A percentile compares a stretch with the other conserved stretches of the same genome.
These are phyloP conservation scores for Colletotrichum australisinense DNA, from an alignment of 2,329 filamentous ascomycete genomes.

Conservation along the genomic window DNA sequence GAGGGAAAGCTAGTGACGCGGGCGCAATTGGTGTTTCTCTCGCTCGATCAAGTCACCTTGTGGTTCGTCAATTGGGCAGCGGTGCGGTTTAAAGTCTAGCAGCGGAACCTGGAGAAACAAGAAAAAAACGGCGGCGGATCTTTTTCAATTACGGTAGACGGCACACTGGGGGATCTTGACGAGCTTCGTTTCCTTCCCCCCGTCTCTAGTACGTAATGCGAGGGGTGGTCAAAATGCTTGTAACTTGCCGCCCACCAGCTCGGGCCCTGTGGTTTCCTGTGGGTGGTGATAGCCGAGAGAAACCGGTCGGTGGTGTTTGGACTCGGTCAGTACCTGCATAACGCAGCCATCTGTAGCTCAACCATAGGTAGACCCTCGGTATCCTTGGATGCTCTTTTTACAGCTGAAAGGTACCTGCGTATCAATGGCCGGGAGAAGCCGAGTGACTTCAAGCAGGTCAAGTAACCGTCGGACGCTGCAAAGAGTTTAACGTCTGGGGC, in stretches of 20 bases:
- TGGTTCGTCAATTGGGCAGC: slow-evolving; percentile 9
- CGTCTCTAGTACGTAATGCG: slow-evolving; percentile 30
- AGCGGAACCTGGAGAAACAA: neutral
- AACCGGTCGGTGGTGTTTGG: slow-evolving; percentile 17
- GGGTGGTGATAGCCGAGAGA: slow-evolving; percentile 37
- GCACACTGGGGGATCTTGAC: neutral
- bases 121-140: slow-evolving; percentile 10
- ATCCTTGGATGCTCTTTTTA: slow-evolving; percentile 9
- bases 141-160: neutral
- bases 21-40: slow-evolving; percentile 6
- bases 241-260: slow-evolving; percentile 24
- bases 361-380: slow-evolving; percentile 3
- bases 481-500: slow-evolving; percentile 11
- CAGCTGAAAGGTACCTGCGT: slow-evolving; percentile 35
- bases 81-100: neutral
- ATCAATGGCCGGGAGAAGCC: slow-evolving; percentile 20
- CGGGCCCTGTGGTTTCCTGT: slow-evolving; percentile 29
- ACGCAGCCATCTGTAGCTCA: neutral
- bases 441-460: neutral
- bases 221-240: slow-evolving; percentile 4
- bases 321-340: slow-evolving; percentile 14
- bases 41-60: neutral
- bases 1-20: neutral
- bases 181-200: neutral
- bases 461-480: slow-evolving; percentile 3